Evolutionary conservation across 148 eudicot genomes (phyloP), one percentile per base, ranked within the genome.

Genomic region (Fagopyrum homotropicum): DNA sequence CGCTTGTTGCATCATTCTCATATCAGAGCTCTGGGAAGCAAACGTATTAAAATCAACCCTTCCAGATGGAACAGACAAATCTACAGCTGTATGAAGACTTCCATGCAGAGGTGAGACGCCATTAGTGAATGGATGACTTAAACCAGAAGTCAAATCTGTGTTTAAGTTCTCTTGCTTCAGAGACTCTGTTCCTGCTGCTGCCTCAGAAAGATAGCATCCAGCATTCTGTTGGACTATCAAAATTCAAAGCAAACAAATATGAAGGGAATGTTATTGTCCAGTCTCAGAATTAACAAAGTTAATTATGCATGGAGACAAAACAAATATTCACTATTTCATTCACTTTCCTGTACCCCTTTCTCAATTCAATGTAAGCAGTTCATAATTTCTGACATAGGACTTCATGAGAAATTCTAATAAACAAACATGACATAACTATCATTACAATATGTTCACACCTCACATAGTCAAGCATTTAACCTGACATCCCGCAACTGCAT

Each of bases 201-300:
- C 90, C 73, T 86, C 87, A 8, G 87, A 72, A 22, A 85, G 72
- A 80, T 87, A 84, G 80, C 84, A 82, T 46, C 85, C 81, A 57
- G 89, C 79, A 76, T 76, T 87, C 72, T 80, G 98, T 80, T 89
- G 94, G 84, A 83, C 98, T 93, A 85, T 63, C 63, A 77, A n/a
- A 75, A 91, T 83, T 63, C 63, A 77, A n/a, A 75, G 19, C 4
- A 72, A 35, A 49, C 51, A 75, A 45, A 15, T 70, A 63, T 63
- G 69, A 63, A 63, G 29, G 26, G 44, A 63, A 29, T 29, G 45
- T 6, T 29, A 35, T 29, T 14, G 44, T 57, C 44, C 35, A 22
- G 43, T 22, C 66, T 60, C 15, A 60, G 40, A 16, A 8, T 60
- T 2, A 60, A 2, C 30, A 29, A 10, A 29, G 44, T 10, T 16